phyloP scores from a whole-genome alignment of 768 basidiomycete genomes.

The Boletus rubescentipes region DNA sequence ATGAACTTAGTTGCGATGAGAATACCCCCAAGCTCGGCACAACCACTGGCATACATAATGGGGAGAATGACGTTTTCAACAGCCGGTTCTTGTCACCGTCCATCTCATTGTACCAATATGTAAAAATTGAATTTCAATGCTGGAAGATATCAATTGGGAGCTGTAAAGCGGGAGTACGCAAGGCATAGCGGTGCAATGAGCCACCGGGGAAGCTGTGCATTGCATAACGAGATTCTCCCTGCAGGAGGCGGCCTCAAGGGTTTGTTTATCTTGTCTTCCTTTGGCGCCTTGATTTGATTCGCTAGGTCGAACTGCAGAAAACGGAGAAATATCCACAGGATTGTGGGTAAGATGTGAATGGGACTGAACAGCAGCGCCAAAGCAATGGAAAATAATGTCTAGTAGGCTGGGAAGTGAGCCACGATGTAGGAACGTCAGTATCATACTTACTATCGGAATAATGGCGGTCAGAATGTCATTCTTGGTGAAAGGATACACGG shows the following conservation, averaged over 20 bases:
- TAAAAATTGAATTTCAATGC: slow-evolving; percentile 35
- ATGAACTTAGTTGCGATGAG: slow-evolving; percentile 35
- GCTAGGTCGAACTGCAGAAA: slow-evolving; percentile 43
- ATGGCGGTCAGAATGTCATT: slow-evolving; percentile 48
- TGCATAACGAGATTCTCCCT: slow-evolving; percentile 36
- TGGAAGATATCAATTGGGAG: slow-evolving; percentile 30
- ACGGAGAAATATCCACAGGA: slow-evolving; percentile 47
- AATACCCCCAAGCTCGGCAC: slow-evolving; percentile 37
- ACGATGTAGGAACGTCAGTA: rapidly evolving
- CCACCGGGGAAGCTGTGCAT: slow-evolving; percentile 39
- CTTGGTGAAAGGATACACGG: slow-evolving; percentile 42
- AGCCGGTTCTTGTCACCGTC: slow-evolving; percentile 39
- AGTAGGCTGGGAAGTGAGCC: background rate
- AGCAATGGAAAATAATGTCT: slow-evolving; percentile 36
- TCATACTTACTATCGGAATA: slow-evolving; percentile 43
- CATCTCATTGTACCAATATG: slow-evolving; percentile 40
- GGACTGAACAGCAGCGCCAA: slow-evolving; percentile 31
- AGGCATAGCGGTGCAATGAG: slow-evolving; percentile 36
- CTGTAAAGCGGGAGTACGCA: slow-evolving; percentile 36
- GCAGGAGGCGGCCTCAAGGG: slow-evolving; percentile 46
- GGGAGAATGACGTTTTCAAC: slow-evolving; percentile 41
- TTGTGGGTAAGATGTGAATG: slow-evolving; percentile 22
- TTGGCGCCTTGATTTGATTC: slow-evolving; percentile 42
- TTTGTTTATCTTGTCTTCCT: slow-evolving; percentile 46
- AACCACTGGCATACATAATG: slow-evolving; percentile 33